Evolutionary conservation across 352 stramenopile species (phyloP).

Genomic region (Ochromonadaceae sp.): DNA sequence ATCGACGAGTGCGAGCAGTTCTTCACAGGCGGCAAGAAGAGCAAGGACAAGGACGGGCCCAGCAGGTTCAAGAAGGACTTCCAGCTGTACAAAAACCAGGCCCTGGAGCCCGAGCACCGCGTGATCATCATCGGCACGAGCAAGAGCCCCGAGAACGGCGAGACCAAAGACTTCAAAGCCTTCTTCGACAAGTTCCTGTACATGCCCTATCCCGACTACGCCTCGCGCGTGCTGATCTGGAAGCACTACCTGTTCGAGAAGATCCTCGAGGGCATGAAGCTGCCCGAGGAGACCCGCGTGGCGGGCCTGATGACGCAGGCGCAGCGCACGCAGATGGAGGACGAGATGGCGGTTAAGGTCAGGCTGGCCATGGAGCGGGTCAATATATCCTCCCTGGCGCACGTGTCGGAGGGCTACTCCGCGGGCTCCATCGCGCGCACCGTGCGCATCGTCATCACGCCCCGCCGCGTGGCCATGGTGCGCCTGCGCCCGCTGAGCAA

Average conservation of each 20-base stretch:
- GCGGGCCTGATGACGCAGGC: conserved; percentile 26
- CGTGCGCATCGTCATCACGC: conserved; percentile 56
- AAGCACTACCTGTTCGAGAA: conserved; percentile 46
- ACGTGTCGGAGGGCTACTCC: conserved; percentile 74
- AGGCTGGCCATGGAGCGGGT: conserved; percentile 24
- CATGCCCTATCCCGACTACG: conserved; percentile 72
- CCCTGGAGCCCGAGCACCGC: conserved; percentile 58
- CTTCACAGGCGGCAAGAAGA: conserved; percentile 49
- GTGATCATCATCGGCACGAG: conserved; percentile 65
- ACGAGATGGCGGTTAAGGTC: neutral
- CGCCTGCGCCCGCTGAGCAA: conserved; percentile 54
- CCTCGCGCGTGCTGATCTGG: conserved; percentile 69
- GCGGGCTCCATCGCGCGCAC: conserved; percentile 55
- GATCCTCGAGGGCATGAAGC: neutral
- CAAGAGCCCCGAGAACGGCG: conserved; percentile 49
- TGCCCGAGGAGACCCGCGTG: neutral
- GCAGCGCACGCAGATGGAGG: neutral
- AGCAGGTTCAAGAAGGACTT: conserved; percentile 80
- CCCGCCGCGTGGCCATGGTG: conserved; percentile 47
- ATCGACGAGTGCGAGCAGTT: conserved; percentile 74
- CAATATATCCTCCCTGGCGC: conserved; percentile 63
- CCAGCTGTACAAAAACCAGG: conserved; percentile 70
- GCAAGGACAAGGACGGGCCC: conserved; percentile 44
- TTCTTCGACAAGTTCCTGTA: conserved; percentile 84
- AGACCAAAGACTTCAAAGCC: conserved; percentile 58